Base-by-base conservation (phyloP, 2,329 filamentous ascomycete genomes). In the Aspergillus quadrilineatus region DNA sequence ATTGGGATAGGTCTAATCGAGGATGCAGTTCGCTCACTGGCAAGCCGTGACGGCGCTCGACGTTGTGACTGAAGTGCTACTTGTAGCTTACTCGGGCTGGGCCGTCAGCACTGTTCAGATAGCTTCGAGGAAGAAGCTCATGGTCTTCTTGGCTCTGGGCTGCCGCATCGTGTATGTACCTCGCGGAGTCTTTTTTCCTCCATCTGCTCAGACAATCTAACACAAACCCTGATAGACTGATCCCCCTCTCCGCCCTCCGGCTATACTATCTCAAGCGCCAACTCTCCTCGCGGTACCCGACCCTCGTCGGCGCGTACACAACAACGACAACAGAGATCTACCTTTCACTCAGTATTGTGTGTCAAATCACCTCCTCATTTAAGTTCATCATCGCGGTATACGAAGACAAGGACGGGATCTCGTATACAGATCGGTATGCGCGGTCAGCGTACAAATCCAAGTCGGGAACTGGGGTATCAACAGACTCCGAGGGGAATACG, bases 331-430 rank as follows among this genome's bases (percentile, higher is more conserved):
- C 73, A 0, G 76, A 79, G 57, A 65, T 76, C 42, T 72, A 79
- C 56, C 60, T 79, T 8, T 68, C 69, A 52, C 75, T 77, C 51
- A 72, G 71, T 41, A 69, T 80, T 9, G 67, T 79, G 4, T 70
- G 76, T 15, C 72, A 74, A 14, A 77, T 73, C 0, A 71, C 75
- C 7, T 76, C 77, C 0, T 77, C 75, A 50, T 68, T 80, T 15
- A 74, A 76, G 42, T 75, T 77, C 2, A 80, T 80, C 53, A 71
- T 79, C 61, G 66, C 70, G 3, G 75, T 64, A 4, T 70, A 69
- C 17, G 63, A 67, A 12, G 67, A 67, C 14, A 61, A 65, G 6
- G 45, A 66, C 17, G 64, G 65, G 6, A 34, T 67, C 1, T 63
- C 65, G 5, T 66, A 66, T 37, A 67, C 65, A 4, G 64, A 65